phyloP scores from a whole-genome alignment of 2,329 filamentous ascomycete species.

The Ciborinia camelliae region DNA sequence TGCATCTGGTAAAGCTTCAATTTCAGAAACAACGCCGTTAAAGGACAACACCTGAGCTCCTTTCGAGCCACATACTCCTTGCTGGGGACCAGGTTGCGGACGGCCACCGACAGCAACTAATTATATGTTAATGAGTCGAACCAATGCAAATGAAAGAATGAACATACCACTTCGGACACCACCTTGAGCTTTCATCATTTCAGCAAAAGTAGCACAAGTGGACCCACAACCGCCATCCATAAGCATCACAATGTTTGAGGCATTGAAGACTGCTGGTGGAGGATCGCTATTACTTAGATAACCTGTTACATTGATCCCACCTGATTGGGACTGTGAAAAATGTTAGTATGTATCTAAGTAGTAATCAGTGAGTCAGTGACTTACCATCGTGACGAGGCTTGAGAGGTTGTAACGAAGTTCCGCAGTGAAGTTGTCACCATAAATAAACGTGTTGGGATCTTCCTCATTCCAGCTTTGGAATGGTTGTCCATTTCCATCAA shows the following conservation, averaged over 20 bases:
- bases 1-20: slow-evolving; percentile 5
- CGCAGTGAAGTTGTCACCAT: slow-evolving; percentile 19
- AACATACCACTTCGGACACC: slow-evolving; percentile 26
- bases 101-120: slow-evolving; percentile 52
- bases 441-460: not conserved
- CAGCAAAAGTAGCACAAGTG: slow-evolving; percentile 56
- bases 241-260: slow-evolving; percentile 37
- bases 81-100: slow-evolving; percentile 52
- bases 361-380: not conserved
- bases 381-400: slow-evolving; percentile 26
- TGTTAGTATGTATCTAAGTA: not conserved
- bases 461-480: slow-evolving; percentile 24
- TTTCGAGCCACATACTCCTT: slow-evolving; percentile 61
- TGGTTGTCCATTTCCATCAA: slow-evolving; percentile 22
- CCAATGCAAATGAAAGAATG: not conserved
- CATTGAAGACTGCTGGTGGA: slow-evolving; percentile 41
- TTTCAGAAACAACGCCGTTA: not conserved
- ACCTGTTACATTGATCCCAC: slow-evolving; percentile 36
- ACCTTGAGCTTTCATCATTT: slow-evolving; percentile 48
- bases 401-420: slow-evolving; percentile 29
- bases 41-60: slow-evolving; percentile 42
- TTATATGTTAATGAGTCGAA: slow-evolving; percentile 39
- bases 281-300: slow-evolving; percentile 29
- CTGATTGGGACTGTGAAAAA: slow-evolving; percentile 16
- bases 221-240: slow-evolving; percentile 56